A percentile compares a stretch with the other conserved stretches of the same genome.
phyloP scores from a whole-genome alignment of 2,329 filamentous ascomycete genomes.

The Trichoderma oligosporum region DNA sequence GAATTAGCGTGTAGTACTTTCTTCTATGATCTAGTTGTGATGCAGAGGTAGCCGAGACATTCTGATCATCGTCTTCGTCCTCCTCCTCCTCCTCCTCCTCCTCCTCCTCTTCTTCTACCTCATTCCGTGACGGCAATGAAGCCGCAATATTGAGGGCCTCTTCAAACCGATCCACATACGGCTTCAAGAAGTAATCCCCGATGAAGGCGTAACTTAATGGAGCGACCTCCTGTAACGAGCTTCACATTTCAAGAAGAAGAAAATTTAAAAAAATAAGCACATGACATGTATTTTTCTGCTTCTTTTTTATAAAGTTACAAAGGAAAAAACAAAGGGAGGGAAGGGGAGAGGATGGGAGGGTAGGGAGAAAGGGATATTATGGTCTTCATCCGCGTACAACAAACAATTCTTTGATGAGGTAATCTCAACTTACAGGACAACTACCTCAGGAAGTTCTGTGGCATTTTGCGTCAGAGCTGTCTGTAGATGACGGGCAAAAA shows the following conservation, averaged over 20 bases:
- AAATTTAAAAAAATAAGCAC: not conserved
- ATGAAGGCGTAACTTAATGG: slow-evolving; percentile 82
- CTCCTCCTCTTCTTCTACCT: too few relatives aligned
- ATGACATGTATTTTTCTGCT: not conserved
- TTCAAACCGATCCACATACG: slow-evolving; percentile 70
- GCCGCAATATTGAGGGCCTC: slow-evolving; percentile 69
- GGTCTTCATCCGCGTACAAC: too few relatives aligned
- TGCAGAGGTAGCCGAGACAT: slow-evolving; percentile 3
- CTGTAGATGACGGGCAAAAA: slow-evolving; percentile 70
- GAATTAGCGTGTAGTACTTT: slow-evolving; percentile 62
- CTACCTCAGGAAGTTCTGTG: slow-evolving; percentile 48
- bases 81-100: too few relatives aligned
- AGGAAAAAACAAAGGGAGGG: not conserved
- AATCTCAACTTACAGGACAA: slow-evolving; percentile 52
- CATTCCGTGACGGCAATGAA: slow-evolving; percentile 33
- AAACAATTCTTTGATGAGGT: not conserved
- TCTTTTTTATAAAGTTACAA: not conserved
- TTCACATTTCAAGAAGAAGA: slow-evolving; percentile 28
- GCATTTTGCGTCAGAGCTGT: slow-evolving; percentile 50
- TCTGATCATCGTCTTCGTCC: slow-evolving; percentile 20
- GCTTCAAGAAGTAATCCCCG: slow-evolving; percentile 71
- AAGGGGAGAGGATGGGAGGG: not conserved
- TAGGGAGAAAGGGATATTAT: too few relatives aligned
- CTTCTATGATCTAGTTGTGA: slow-evolving; percentile 20
- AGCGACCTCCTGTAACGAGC: slow-evolving; percentile 85